Base-by-base conservation (phyloP, 1,284 basidiomycete species). In the Malassezia sp. region DNA sequence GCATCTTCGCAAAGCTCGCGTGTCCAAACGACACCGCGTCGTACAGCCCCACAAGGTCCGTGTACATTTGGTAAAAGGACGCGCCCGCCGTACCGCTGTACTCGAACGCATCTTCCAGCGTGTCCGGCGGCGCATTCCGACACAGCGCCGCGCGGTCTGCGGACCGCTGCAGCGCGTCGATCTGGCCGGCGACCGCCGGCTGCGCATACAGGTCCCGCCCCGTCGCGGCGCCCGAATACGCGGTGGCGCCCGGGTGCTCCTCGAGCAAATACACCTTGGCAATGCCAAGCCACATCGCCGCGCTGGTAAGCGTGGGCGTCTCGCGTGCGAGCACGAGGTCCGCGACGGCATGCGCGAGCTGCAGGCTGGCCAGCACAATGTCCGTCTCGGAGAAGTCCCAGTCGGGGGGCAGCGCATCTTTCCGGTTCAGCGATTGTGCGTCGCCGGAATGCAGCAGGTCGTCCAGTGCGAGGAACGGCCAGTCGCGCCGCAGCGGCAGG, bases 201-300 rank as follows among this genome's bases (percentile, higher is more conserved):
- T 86, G 81, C 17, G 83, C 75, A 71, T 80, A 87, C 23, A 85
- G 79, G 56, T 87, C 84, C 14, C 58, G 52, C 1, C 72, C 71
- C 0, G 64, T 65, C 20, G 59, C 42, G 0, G 38, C 38, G 3
- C 64, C 60, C 1, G 53, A 44, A 14, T 45, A 46, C 32, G 44
- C 46, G 23, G 50, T 45, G 47, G 32, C n/a, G 2, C 53, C 41
- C 28, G 57, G 52, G 15, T 58, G 56, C 17, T 56, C 45, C 26
- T 67, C 90, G 15, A 96, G 79, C 86, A 93, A 89, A 72, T 87
- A 90, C 11, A 95, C 80, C 60, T 86, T 87, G 84, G 91, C 88
- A 56, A 85, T 81, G 27, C 77, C 79, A 56, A 91, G 83, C 40
- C 56, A 54, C n/a, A 65, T 24, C 18, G 59, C 53, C 3, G 53